Conservation (phyloP, 352 stramenopile genomes). For the Phytophthora chlamydospora region DNA sequence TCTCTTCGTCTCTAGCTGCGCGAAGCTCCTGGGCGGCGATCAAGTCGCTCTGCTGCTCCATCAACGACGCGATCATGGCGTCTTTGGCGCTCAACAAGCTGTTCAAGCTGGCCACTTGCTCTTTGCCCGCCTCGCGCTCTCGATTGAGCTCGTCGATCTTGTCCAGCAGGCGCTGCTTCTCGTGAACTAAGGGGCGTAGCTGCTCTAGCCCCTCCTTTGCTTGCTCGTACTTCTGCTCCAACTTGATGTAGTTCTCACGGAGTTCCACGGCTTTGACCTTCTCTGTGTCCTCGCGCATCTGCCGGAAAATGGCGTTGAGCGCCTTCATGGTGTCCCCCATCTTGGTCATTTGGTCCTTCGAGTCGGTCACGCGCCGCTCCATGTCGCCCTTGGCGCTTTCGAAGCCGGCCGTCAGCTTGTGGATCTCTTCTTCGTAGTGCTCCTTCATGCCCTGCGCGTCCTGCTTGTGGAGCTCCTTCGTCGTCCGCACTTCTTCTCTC, state of each 20-base stretch:
- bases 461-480: slow-evolving; percentile 46
- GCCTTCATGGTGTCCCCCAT: slow-evolving; percentile 94
- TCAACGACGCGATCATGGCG: slow-evolving; percentile 61
- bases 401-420: slow-evolving; percentile 47
- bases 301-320: slow-evolving; percentile 92
- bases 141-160: slow-evolving; percentile 38
- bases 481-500: slow-evolving; percentile 36
- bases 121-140: slow-evolving; percentile 45
- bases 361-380: slow-evolving; percentile 69
- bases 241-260: slow-evolving; percentile 72
- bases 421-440: slow-evolving; percentile 62
- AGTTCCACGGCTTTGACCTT: slow-evolving; percentile 90
- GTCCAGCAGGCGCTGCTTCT: slow-evolving; percentile 55
- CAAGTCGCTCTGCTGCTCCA: slow-evolving; percentile 82
- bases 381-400: slow-evolving; percentile 64
- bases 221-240: slow-evolving; percentile 75
- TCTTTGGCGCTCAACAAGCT: slow-evolving; percentile 62
- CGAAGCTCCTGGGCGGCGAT: slow-evolving; percentile 68
- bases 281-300: slow-evolving; percentile 93
- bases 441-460: slow-evolving; percentile 49
- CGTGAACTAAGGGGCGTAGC: slow-evolving; percentile 55
- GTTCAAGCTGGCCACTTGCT: slow-evolving; percentile 50
- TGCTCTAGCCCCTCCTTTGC: slow-evolving; percentile 66
- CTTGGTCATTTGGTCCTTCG: slow-evolving; percentile 85
- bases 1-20: slow-evolving; percentile 58